A percentile compares a stretch with the other conserved stretches of the same genome.
Conservation (phyloP, 2,329 filamentous ascomycete species). For the Arthrobotrys musiformis region DNA sequence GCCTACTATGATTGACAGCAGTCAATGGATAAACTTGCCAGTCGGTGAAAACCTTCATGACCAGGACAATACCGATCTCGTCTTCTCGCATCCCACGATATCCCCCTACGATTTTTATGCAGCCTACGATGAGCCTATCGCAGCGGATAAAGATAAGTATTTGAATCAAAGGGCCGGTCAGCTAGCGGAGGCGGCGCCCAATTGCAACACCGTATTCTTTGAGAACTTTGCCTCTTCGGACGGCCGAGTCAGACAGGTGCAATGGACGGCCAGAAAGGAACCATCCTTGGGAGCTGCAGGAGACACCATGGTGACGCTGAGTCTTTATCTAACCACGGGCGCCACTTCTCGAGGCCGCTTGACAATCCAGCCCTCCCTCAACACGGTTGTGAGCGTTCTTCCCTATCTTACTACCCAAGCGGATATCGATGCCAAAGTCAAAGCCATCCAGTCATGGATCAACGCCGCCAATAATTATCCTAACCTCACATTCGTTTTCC, state of each 20-base stretch:
- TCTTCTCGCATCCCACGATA: slow-evolving; percentile 67
- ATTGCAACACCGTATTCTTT: slow-evolving; percentile 58
- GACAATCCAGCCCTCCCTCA: slow-evolving; percentile 62
- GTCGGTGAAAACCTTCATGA: slow-evolving; percentile 72
- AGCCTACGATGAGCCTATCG: slow-evolving; percentile 68
- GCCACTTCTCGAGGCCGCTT: slow-evolving; percentile 66
- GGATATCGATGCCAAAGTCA: slow-evolving; percentile 73
- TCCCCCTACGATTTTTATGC: slow-evolving; percentile 74
- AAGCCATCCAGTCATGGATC: slow-evolving; percentile 72
- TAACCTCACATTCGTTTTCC: slow-evolving; percentile 70
- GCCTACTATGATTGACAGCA: slow-evolving; percentile 66
- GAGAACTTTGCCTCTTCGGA: slow-evolving; percentile 65
- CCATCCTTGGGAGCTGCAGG: slow-evolving; percentile 65
- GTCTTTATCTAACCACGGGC: slow-evolving; percentile 68
- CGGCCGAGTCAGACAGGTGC: slow-evolving; percentile 72
- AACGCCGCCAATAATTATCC: slow-evolving; percentile 68
- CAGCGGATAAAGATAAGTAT: slow-evolving; percentile 65
- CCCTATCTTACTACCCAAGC: slow-evolving; percentile 71
- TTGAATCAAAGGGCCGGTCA: slow-evolving; percentile 66
- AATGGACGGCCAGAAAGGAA: slow-evolving; percentile 75
- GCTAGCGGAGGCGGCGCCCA: slow-evolving; percentile 67
- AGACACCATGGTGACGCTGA: slow-evolving; percentile 64
- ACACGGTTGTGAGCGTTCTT: slow-evolving; percentile 67
- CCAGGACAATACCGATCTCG: slow-evolving; percentile 70
- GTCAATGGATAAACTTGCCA: slow-evolving; percentile 70